A percentile compares a stretch with the other conserved stretches of the same genome.
Evolutionary conservation across 1,284 basidiomycete genomes (phyloP).

Genomic region (Leccinum pachyderme): DNA sequence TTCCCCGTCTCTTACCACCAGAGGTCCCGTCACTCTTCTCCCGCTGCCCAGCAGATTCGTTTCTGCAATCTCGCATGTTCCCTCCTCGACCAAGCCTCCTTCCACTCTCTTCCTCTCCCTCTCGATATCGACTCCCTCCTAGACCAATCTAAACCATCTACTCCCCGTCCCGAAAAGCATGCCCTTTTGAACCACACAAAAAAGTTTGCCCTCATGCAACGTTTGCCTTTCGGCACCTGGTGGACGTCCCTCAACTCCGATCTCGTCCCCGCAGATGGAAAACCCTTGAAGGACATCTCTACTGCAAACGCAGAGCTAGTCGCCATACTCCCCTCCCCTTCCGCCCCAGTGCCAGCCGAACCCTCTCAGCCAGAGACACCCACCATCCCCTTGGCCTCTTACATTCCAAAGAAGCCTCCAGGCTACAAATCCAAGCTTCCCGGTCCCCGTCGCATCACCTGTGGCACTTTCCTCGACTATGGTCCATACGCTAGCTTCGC

Average conservation of each 20-base stretch:
- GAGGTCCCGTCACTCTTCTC: constrained; percentile 56
- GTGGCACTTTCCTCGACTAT: constrained; percentile 73
- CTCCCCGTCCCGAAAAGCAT: constrained; percentile 22
- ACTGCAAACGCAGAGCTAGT: constrained; percentile 74
- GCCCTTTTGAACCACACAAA: constrained; percentile 32
- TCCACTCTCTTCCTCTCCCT: constrained; percentile 43
- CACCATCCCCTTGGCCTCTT: constrained; percentile 42
- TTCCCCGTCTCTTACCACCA: constrained; percentile 65
- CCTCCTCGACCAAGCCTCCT: constrained; percentile 67
- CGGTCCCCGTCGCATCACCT: constrained; percentile 51
- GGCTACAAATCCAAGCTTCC: constrained; percentile 40
- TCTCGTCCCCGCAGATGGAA: constrained; percentile 32
- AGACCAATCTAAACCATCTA: constrained; percentile 22
- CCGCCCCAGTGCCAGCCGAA: constrained; percentile 34
- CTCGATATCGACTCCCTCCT: constrained; percentile 48
- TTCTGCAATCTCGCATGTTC: constrained; percentile 73
- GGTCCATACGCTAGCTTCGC: constrained; percentile 73
- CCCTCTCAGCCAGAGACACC: constrained; percentile 15
- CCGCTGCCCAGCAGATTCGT: constrained; percentile 63
- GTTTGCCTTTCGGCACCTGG: constrained; percentile 68
- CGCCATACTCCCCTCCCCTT: constrained; percentile 62
- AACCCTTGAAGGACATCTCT: constrained; percentile 48
- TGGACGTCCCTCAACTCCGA: constrained; percentile 73
- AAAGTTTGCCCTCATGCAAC: constrained; percentile 75
- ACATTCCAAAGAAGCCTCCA: constrained; percentile 41